Percentiles rank a stretch among this genome's conserved stretches.
Conservation (phyloP, 306 rosid species). For the Rubus idaeus region DNA sequence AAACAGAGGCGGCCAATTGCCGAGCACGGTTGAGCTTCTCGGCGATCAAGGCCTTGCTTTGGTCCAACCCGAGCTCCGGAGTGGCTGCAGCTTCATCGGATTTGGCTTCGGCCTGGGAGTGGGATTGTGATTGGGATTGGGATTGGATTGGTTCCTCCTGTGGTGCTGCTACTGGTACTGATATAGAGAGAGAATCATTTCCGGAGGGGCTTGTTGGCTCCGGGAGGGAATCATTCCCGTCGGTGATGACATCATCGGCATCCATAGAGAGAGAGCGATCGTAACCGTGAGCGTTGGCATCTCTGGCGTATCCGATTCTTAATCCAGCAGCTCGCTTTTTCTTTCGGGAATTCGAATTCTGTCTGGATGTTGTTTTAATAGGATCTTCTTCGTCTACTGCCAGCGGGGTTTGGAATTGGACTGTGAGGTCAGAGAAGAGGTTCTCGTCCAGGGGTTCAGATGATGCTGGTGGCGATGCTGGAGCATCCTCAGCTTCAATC, state of each 20-base stretch:
- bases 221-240: not conserved
- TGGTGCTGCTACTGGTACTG: not conserved
- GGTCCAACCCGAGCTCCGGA: slow-evolving; percentile 38
- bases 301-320: slow-evolving; percentile 73
- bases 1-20: slow-evolving; percentile 44
- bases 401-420: slow-evolving; percentile 25
- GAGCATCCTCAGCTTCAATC: not conserved
- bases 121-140: not conserved
- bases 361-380: slow-evolving; percentile 21
- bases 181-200: not conserved
- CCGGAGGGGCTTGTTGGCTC: not conserved
- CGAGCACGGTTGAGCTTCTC: slow-evolving; percentile 54
- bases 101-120: not conserved
- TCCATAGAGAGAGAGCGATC: slow-evolving; percentile 4
- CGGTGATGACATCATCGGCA: not conserved
- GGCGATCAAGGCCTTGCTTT: slow-evolving; percentile 41
- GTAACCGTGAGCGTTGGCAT: slow-evolving; percentile 8
- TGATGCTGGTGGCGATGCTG: slow-evolving; percentile 20
- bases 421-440: slow-evolving; percentile 76
- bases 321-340: slow-evolving; percentile 67
- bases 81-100: slow-evolving; percentile 9
- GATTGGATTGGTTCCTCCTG: not conserved
- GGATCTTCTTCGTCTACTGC: not conserved
- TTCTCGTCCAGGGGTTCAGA: slow-evolving; percentile 76
- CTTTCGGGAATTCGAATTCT: slow-evolving; percentile 49